phyloP scores from a whole-genome alignment of 306 rosid species.

The Lagenaria siceraria region DNA sequence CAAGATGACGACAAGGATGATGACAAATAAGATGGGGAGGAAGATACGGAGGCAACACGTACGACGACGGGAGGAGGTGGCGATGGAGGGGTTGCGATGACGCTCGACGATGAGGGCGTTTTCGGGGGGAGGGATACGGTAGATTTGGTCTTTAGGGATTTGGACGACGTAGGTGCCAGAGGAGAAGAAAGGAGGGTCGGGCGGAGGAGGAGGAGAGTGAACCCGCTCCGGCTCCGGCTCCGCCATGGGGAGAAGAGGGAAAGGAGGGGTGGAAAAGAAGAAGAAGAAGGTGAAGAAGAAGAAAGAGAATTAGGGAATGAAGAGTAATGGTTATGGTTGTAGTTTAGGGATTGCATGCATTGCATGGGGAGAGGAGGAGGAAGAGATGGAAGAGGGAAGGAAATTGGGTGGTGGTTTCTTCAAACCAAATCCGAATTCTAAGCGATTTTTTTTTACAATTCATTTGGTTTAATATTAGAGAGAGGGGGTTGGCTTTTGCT shows the following conservation, averaged over 20 bases:
- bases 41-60: neutral
- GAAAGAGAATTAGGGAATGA: neutral
- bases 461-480: neutral
- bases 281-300: conserved; percentile 1
- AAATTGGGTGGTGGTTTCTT: neutral
- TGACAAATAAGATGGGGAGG: neutral
- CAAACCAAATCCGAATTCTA: neutral
- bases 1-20: conserved; percentile 1
- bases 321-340: neutral
- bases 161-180: conserved; percentile 42
- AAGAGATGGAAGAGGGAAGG: neutral
- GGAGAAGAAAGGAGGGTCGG: neutral
- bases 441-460: neutral
- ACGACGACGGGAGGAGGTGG: neutral
- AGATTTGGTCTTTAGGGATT: conserved; percentile 62
- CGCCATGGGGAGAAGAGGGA: conserved; percentile 35
- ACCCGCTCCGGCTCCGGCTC: conserved; percentile 68
- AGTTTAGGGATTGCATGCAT: neutral
- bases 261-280: conserved; percentile 32
- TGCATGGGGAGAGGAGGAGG: neutral
- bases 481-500: neutral
- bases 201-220: neutral
- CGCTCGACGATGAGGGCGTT: conserved; percentile 30
- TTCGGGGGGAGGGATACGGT: conserved; percentile 38
- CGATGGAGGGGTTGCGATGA: neutral